Base-by-base conservation (phyloP, 441 rosid genomes). In the Populus hybrid region DNA sequence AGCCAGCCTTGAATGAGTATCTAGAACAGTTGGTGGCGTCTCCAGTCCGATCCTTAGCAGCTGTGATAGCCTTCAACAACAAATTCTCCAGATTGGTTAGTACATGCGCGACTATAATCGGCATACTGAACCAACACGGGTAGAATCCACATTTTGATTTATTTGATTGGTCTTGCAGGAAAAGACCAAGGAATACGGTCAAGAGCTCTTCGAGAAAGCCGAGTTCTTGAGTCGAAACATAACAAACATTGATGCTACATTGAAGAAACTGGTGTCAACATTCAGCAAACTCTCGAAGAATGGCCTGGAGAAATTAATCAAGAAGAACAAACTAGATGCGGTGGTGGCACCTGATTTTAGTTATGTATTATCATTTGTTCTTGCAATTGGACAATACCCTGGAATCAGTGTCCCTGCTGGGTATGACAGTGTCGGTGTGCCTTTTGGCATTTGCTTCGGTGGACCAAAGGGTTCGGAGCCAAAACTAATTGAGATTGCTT, bases 371-470 rank as follows among this genome's bases (percentile, higher is more conserved):
- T 35, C 87, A 26, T 6, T 79, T 29, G 73, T 93, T 12, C 87
- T 90, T 2, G 95, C 95, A 21, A 89, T 86, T 11, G 94, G 97
- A 65, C 90, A 92, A 45, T 89, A 78, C 74, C 93, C 91, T 4
- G 93, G 93, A 53, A 90, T 92, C 24, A 88, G 24, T 68, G 98
- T 90, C 16, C 97, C 93, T 3, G 90, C 87, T 2, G 91, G 92
- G n/a, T 87, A 85, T 45, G 79, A 84, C 29, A 23, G 61, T n/a
- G 31, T 75, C n/a, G 91, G 88, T 16, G 80, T 86, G 69, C 97
- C 93, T 0, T 86, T 89, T n/a, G 92, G 97, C 4, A 85, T 92
- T 64, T 78, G 70, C 69, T 90, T 91, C 64, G 88, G 88, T 12
- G 94, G 95, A 16, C 71, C 90, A 36, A 90, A 86, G 77, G 90